Evolutionary conservation across 2,329 filamentous ascomycete species (phyloP), one percentile per base, ranked within the genome.

Genomic region (Monascus ruber): DNA sequence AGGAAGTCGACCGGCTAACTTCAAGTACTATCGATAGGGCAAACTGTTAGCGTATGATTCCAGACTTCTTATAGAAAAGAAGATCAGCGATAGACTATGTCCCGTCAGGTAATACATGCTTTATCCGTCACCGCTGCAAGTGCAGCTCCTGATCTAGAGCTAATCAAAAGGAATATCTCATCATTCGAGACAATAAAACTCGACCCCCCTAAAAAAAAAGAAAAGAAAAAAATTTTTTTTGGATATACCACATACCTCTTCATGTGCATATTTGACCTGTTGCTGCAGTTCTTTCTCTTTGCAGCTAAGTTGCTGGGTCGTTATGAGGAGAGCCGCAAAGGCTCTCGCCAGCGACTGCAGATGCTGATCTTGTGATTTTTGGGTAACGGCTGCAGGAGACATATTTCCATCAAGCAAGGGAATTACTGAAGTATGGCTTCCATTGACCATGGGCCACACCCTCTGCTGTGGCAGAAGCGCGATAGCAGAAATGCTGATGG

Each of bases 141-240:
- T 57, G 72, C 68, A 75, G 72, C 79, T 85, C 73, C 72, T 81
- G 81, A 83, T 85, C 82, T 85, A 85, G 82, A 86, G 82, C 82
- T 85, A 85, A 82, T 64, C 55, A 58, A 53, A 49, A 54, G 55
- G 17, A 17, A 17, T 65, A 62, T 66, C 60, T 73, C 71, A 61
- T 72, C 68, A 71, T 65, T 46, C 54, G 58, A 62, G 55, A 58
- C 51, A 46, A 36, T 33, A 36, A 39, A 37, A 17, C 17, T 17
- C 17, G 17, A 17, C 17, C 33, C 37, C 28, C 34, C 28, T 3
- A n/a, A 11, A 37, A 33, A 29, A 25, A 32, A 39, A 8, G 33
- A 37, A 41, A 36, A 41, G 5, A 32, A 33, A 6, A 31, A 35
- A 17, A 17, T 17, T 17, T 17, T 17, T 17, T 17, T 17, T 17